Evolutionary conservation across 148 eudicot species (phyloP).

Genomic region (Rhododendron mucronatum): DNA sequence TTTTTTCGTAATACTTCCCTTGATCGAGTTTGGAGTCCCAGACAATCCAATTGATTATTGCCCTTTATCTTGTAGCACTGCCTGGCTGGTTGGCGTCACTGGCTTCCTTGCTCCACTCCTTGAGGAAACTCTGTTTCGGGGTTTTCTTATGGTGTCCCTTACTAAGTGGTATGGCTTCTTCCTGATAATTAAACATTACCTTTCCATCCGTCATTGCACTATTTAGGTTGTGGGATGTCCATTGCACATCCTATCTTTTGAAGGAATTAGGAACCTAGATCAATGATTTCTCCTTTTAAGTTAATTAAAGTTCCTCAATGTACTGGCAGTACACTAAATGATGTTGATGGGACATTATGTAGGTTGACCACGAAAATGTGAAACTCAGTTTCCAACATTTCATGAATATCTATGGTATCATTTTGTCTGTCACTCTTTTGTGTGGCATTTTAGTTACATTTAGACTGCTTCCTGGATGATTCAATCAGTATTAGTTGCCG

Average conservation of each 20-base stretch:
- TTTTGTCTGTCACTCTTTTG: background rate
- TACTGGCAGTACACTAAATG: background rate
- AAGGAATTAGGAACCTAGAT: background rate
- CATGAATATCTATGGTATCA: background rate
- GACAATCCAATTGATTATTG: background rate
- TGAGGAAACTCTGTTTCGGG: slow-evolving; percentile 95
- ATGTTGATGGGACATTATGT: background rate
- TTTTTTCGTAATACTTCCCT: background rate
- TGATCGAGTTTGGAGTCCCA: background rate
- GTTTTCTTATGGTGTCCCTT: slow-evolving; percentile 84
- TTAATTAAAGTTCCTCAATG: background rate
- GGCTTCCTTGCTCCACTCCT: slow-evolving; percentile 93
- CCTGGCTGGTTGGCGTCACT: slow-evolving; percentile 70
- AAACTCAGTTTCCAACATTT: background rate
- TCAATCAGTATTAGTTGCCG: background rate
- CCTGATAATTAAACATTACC: background rate
- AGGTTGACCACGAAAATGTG: background rate
- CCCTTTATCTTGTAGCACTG: slow-evolving; percentile 55
- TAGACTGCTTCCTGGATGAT: background rate
- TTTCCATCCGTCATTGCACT: background rate
- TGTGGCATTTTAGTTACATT: background rate
- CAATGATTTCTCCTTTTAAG: background rate
- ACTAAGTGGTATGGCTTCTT: slow-evolving; percentile 66
- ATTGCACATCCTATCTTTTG: background rate
- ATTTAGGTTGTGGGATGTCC: background rate